Evolutionary conservation across 495 filamentous ascomycete genomes (phyloP).

Genomic region (Astrothelium subdiscretum): DNA sequence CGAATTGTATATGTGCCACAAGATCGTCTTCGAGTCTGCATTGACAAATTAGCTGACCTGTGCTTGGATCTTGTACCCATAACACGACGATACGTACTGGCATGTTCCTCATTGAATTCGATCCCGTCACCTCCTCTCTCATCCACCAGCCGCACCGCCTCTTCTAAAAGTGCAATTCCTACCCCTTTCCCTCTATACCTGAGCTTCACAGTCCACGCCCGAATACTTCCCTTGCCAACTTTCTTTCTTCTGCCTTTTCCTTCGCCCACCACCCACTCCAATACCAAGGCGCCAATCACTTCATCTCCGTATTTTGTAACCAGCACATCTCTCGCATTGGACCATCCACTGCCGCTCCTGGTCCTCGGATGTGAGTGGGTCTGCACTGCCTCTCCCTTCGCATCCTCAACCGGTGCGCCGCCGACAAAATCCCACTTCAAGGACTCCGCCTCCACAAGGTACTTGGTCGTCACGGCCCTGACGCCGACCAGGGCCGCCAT

Average conservation of each 20-base stretch:
- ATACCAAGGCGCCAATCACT: slow-evolving; percentile 44
- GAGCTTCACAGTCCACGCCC: slow-evolving; percentile 63
- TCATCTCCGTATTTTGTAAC: slow-evolving; percentile 44
- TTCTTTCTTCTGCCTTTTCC: slow-evolving; percentile 31
- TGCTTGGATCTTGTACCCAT: background rate
- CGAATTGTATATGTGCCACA: slow-evolving; percentile 49
- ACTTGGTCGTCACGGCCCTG: slow-evolving; percentile 32
- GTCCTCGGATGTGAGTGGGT: slow-evolving; percentile 5
- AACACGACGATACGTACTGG: slow-evolving; percentile 31
- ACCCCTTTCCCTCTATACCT: slow-evolving; percentile 56
- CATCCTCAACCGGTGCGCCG: slow-evolving; percentile 14
- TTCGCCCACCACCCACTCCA: slow-evolving; percentile 32
- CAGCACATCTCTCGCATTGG: slow-evolving; percentile 28
- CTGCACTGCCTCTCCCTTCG: background rate
- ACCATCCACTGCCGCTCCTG: slow-evolving; percentile 16
- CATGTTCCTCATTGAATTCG: slow-evolving; percentile 57
- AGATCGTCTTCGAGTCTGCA: slow-evolving; percentile 42
- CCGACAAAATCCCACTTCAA: slow-evolving; percentile 40
- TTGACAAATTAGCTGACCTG: slow-evolving; percentile 4
- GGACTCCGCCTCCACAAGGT: slow-evolving; percentile 41
- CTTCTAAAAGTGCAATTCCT: slow-evolving; percentile 54
- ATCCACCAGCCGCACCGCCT: slow-evolving; percentile 48
- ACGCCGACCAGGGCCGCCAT: slow-evolving; percentile 36
- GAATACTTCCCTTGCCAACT: slow-evolving; percentile 40
- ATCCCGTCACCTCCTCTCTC: slow-evolving; percentile 46